Conservation (phyloP, 1,139 yeast genomes). For the Groenewaldozyma sp. region DNA sequence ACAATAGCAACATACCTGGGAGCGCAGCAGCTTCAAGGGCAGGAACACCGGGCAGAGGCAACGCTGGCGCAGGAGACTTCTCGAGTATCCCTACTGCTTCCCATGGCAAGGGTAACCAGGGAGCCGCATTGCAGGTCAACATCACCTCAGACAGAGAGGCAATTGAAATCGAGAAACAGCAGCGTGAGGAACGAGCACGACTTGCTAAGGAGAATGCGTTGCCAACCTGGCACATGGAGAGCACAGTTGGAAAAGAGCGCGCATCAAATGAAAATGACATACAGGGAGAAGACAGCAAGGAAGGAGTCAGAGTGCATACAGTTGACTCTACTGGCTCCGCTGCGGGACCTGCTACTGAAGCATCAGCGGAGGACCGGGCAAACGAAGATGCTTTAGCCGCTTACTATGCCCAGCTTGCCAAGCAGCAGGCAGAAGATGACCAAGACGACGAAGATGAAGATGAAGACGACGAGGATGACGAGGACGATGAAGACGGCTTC, state of each 20-base stretch:
- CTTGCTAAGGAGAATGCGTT: conserved; percentile 78
- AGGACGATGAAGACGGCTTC: conserved; percentile 21
- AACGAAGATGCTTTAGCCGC: conserved; percentile 69
- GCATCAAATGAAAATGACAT: conserved; percentile 5
- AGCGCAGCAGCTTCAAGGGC: conserved; percentile 2
- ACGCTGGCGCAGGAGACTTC: conserved; percentile 7
- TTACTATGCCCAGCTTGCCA: conserved; percentile 63
- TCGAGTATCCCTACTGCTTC: conserved; percentile 8
- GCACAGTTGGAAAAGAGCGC: conserved; percentile 65
- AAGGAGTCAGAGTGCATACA: too few species aligned
- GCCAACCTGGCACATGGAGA: conserved; percentile 91
- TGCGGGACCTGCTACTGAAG: conserved; percentile 14
- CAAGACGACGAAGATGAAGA: conserved; percentile 34
- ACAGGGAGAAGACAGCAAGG: too few species aligned
- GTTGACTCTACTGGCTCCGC: conserved; percentile 9
- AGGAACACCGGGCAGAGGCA: not conserved
- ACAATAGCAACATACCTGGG: conserved; percentile 17
- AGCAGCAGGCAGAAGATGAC: conserved; percentile 51
- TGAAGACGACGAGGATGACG: conserved; percentile 32
- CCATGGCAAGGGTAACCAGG: conserved; percentile 19
- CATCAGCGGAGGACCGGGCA: conserved; percentile 27
- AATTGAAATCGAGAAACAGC: conserved; percentile 43
- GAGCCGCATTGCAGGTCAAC: conserved; percentile 75
- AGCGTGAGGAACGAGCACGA: conserved; percentile 53
- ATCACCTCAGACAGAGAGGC: conserved; percentile 88